phyloP scores from a whole-genome alignment of 768 basidiomycete species.

The Calocybe cyanea region DNA sequence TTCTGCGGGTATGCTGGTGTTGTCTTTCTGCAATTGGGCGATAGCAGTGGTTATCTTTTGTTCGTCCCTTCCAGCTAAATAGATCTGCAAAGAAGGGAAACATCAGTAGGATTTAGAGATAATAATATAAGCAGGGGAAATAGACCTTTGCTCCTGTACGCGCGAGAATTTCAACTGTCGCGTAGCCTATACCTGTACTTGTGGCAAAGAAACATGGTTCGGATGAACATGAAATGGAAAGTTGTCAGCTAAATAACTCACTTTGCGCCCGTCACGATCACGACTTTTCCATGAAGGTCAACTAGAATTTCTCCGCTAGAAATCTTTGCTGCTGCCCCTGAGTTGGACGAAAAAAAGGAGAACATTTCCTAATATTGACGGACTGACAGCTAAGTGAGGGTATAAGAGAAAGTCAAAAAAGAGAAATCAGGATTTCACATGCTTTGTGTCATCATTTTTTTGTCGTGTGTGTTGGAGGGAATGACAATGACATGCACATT shows the following conservation, averaged over 20 bases:
- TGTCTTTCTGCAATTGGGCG: constrained; percentile 38
- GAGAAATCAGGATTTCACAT: too few species aligned
- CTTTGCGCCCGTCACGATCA: constrained; percentile 58
- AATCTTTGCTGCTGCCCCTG: too few species aligned
- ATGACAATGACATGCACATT: too few species aligned
- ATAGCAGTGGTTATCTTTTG: constrained; percentile 44
- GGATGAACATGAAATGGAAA: not conserved
- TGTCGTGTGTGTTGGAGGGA: too few species aligned
- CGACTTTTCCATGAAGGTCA: constrained; percentile 47
- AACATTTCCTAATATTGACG: too few species aligned
- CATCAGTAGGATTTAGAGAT: constrained; percentile 14
- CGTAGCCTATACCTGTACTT: constrained; percentile 38
- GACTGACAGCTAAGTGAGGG: too few species aligned
- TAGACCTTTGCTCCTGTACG: constrained; percentile 55
- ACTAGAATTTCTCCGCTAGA: constrained; percentile 33
- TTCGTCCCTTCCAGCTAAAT: constrained; percentile 51
- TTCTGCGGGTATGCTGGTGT: constrained; percentile 38
- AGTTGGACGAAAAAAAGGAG: too few species aligned
- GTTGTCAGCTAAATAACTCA: constrained; percentile 22
- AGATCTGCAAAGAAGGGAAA: constrained; percentile 14
- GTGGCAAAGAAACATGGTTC: not conserved
- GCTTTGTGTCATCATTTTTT: too few species aligned
- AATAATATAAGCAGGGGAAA: too few species aligned
- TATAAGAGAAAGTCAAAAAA: too few species aligned
- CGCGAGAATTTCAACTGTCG: constrained; percentile 48